Evolutionary conservation across 2,329 filamentous ascomycete genomes (phyloP), one percentile per base, ranked within the genome.

Genomic region (Sclerotinia trifoliorum): DNA sequence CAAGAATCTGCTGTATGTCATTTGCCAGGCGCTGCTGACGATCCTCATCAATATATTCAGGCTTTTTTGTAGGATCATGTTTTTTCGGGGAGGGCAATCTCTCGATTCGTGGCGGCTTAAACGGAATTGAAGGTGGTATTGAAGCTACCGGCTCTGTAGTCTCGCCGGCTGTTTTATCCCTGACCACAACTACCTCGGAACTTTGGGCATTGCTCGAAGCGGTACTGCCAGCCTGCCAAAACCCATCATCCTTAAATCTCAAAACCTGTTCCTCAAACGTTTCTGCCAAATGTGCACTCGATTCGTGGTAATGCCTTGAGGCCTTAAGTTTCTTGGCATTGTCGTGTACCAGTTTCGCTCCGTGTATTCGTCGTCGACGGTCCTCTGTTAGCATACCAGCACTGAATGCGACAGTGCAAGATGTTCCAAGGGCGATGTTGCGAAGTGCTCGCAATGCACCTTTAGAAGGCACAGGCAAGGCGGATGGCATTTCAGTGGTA

Each of bases 371-470:
- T 68, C 84, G 83, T 69, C 85, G 81, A 60, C 84, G 83, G 76
- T 87, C 85, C 76, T 87, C 85, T 68, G 85, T 80, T 67, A 87
- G 78, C 35, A 85, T 75, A 10, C 75, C 77, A 56, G 74, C 70
- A 21, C 73, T 73, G 69, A 78, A 70, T 62, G 83, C 81, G 67
- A 87, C 80, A 54, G 84, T 86, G 74, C 84, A 87, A 11, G 85
- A 85, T 2, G 85, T 86, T 63, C 85, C 85, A 21, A 87, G 77
- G 67, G 85, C 81, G 69, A 86, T 80, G 71, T 84, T 82, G 70
- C 84, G 83, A 48, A 87, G 82, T 69, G 84, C 82, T 76, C 84
- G 82, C 71, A 87, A 80, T 69, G 83, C 84, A 69, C 83, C 83
- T 78, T 84, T 83, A 49, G 85, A 86, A 60, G 84, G 84, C 67